phyloP scores from a whole-genome alignment of 495 filamentous ascomycete species.

The Neurospora sp. region DNA sequence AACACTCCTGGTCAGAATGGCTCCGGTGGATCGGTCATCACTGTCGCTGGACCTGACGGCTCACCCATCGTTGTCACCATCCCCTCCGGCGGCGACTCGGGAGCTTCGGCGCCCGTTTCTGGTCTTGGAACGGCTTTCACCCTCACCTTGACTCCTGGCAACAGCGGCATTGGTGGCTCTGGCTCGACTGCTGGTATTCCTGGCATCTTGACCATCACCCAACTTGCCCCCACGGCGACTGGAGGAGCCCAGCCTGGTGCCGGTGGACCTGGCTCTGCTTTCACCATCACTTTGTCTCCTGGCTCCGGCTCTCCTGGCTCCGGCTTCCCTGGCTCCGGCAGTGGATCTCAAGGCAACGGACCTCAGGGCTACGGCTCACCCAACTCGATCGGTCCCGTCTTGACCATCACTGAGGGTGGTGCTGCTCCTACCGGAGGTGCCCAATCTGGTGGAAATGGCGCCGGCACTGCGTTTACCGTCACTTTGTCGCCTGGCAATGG shows the following conservation, averaged over 20 bases:
- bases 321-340: not conserved
- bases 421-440: not conserved
- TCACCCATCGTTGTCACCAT: slow-evolving; percentile 2
- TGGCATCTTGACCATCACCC: not conserved
- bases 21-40: not conserved
- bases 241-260: not conserved
- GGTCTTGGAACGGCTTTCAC: not conserved
- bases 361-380: not conserved
- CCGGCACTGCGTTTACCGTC: not conserved
- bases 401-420: slow-evolving; percentile 2
- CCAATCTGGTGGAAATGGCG: not conserved
- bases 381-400: not conserved
- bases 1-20: not conserved
- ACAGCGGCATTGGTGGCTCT: not conserved
- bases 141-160: not conserved
- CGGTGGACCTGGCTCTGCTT: not conserved
- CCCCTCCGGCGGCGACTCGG: not conserved
- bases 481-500: not conserved
- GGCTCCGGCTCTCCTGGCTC: not conserved
- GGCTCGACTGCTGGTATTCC: not conserved
- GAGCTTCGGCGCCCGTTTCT: not conserved
- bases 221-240: not conserved
- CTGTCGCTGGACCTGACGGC: not conserved
- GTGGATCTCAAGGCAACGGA: not conserved
- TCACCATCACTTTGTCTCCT: not conserved